These are phyloP conservation scores for Pleurotus tuber-regium DNA, from an alignment of 768 basidiomycete genomes.

Conservation along the genomic window DNA sequence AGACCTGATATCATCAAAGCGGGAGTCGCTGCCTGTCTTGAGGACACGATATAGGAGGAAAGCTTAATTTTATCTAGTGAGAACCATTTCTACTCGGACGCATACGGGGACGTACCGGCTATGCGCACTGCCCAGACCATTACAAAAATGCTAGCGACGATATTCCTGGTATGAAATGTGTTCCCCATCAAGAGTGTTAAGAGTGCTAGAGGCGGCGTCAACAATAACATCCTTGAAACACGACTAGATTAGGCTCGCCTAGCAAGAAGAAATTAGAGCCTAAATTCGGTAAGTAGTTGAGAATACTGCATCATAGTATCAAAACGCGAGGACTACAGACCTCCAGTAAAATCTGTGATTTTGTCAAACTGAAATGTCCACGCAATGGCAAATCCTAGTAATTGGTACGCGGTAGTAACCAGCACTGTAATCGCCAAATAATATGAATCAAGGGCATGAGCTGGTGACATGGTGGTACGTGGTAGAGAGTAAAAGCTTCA, in stretches of 20 bases:
- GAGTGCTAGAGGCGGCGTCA: constrained; percentile 37
- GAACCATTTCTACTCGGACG: neutral
- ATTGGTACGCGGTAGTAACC: constrained; percentile 57
- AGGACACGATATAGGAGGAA: constrained; percentile 71
- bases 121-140: constrained; percentile 68
- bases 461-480: constrained; percentile 2
- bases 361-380: constrained; percentile 74
- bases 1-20: constrained; percentile 65
- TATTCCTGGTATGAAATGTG: constrained; percentile 57
- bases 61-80: constrained; percentile 25
- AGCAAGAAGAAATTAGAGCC: constrained; percentile 70
- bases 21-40: constrained; percentile 60
- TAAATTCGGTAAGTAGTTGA: constrained; percentile 8
- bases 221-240: neutral
- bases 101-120: constrained; percentile 34
- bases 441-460: constrained; percentile 20
- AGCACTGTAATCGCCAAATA: constrained; percentile 50
- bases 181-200: constrained; percentile 61
- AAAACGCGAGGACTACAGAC: constrained; percentile 24
- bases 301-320: neutral
- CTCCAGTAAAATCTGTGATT: constrained; percentile 68
- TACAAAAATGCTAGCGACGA: constrained; percentile 54
- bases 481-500: neutral
- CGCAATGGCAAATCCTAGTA: constrained; percentile 60
- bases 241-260: constrained; percentile 29